Evolutionary conservation across 192 early-diverging fungal species (phyloP).

Genomic region (Backusella psychrophila): DNA sequence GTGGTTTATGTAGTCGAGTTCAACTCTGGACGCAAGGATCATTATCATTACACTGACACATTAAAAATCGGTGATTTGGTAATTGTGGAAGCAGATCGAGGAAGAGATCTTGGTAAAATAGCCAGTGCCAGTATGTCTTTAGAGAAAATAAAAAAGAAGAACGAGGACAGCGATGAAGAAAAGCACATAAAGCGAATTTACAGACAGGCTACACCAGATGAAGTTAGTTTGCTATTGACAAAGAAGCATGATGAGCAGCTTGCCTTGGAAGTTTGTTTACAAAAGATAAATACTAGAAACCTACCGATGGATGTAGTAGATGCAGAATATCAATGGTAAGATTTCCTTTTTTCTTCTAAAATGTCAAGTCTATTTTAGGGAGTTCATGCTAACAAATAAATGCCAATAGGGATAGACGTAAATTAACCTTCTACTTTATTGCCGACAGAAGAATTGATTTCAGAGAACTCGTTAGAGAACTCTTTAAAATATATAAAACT

Average conservation of each 20-base stretch:
- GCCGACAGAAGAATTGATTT: conserved; percentile 95
- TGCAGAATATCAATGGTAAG: conserved; percentile 96
- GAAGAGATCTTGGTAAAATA: conserved; percentile 71
- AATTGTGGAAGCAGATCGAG: conserved; percentile 88
- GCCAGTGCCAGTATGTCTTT: conserved; percentile 20
- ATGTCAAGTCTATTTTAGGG: neutral
- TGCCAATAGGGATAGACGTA: conserved; percentile 79
- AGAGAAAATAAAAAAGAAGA: conserved; percentile 18
- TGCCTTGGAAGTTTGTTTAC: conserved; percentile 82
- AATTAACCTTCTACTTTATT: conserved; percentile 96
- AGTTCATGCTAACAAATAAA: conserved; percentile 8
- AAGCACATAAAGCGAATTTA: conserved; percentile 85
- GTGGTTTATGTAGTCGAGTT: conserved; percentile 72
- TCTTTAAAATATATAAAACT: conserved; percentile 98
- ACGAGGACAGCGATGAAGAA: conserved; percentile 38
- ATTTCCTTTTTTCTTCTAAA: neutral
- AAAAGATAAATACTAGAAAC: conserved; percentile 84
- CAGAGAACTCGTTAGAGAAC: conserved; percentile 90
- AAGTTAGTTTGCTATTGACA: conserved; percentile 72
- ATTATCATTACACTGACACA: conserved; percentile 48
- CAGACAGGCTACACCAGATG: conserved; percentile 70
- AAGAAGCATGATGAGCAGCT: conserved; percentile 91
- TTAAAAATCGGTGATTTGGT: conserved; percentile 67
- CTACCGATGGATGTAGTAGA: conserved; percentile 93
- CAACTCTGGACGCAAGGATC: conserved; percentile 82